Evolutionary conservation across 805 yeast genomes (phyloP).

Genomic region (Sugiyamaella mastotermitis): DNA sequence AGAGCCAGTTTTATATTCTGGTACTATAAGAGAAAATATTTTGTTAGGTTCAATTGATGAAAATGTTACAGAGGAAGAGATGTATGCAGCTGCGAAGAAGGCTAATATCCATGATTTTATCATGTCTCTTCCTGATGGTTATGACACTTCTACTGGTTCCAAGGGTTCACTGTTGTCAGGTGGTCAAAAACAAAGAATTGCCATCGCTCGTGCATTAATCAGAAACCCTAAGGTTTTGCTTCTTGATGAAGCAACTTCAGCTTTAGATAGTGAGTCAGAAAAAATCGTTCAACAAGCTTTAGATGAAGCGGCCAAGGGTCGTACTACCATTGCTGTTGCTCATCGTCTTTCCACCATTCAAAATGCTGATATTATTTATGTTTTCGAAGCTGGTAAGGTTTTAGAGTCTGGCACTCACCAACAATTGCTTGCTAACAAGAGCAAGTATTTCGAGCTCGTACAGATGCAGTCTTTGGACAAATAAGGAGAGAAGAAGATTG

Average conservation of each 20-base stretch:
- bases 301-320: slow-evolving; percentile 55
- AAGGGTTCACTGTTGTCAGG: slow-evolving; percentile 60
- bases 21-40: slow-evolving; percentile 50
- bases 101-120: slow-evolving; percentile 58
- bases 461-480: slow-evolving; percentile 32
- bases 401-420: slow-evolving; percentile 53
- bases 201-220: slow-evolving; percentile 68
- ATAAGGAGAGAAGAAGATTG: too few relatives aligned
- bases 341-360: slow-evolving; percentile 71
- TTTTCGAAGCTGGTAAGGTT: slow-evolving; percentile 56
- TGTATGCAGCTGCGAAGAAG: slow-evolving; percentile 41
- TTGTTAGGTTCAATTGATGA: slow-evolving; percentile 39
- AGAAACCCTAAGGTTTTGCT: slow-evolving; percentile 59
- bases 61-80: slow-evolving; percentile 37
- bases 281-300: slow-evolving; percentile 69
- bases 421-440: slow-evolving; percentile 37
- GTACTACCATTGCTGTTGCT: slow-evolving; percentile 82
- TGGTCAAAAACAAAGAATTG: slow-evolving; percentile 73
- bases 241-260: slow-evolving; percentile 66
- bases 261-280: slow-evolving; percentile 66
- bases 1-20: slow-evolving; percentile 53
- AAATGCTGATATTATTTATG: slow-evolving; percentile 55
- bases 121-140: slow-evolving; percentile 51
- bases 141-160: slow-evolving; percentile 50
- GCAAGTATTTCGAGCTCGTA: slow-evolving; percentile 36